Evolutionary conservation across 495 filamentous ascomycete species (phyloP), one percentile per base, ranked within the genome.

Genomic region (Daldinia bambusicola): DNA sequence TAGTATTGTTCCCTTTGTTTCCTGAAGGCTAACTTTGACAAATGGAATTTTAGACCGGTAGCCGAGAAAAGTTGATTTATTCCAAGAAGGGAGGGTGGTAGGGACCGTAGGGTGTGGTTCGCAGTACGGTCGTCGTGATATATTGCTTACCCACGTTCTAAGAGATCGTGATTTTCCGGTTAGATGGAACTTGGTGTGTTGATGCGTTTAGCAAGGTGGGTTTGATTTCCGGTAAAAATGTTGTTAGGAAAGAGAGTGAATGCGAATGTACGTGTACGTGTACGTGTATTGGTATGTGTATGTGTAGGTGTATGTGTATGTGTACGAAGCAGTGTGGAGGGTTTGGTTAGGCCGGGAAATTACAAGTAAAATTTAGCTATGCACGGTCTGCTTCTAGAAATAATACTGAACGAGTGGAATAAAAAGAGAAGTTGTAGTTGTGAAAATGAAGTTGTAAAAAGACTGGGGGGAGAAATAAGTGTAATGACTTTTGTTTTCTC

Each of bases 11-110:
- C 30, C 38, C 57, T 69, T 72, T 70, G 66, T 72, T 20, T 12
- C 37, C 53, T 48, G 20, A 53, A 53, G 18, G 40, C 22, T 56
- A 38, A 61, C 22, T 32, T 70, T 50, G 52, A 60, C 18, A 65
- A 51, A 31, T 38, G 63, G 51, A 60, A 63, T 1, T 38, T 32
- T 16, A 61, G 56, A 38, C 58, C 56, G 66, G 40, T 50, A 66
- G 55, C 66, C 65, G 67, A 73, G 43, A 55, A 5, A 36, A 69
- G 66, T 53, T 50, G 59, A 55, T 51, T 56, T 72, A 37, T 58
- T 61, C 69, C 71, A 63, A 70, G 67, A 9, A 51, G 63, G 66
- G 65, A 71, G 53, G 56, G 37, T 53, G 63, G 63, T 67, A 60
- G 72, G 53, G 56, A 31, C 48, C 61, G 63, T 67, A 60, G 72